A percentile compares a stretch with the other conserved stretches of the same genome.
Evolutionary conservation across 2,329 filamentous ascomycete species (phyloP).

Genomic region (Hypoxylon sp.): DNA sequence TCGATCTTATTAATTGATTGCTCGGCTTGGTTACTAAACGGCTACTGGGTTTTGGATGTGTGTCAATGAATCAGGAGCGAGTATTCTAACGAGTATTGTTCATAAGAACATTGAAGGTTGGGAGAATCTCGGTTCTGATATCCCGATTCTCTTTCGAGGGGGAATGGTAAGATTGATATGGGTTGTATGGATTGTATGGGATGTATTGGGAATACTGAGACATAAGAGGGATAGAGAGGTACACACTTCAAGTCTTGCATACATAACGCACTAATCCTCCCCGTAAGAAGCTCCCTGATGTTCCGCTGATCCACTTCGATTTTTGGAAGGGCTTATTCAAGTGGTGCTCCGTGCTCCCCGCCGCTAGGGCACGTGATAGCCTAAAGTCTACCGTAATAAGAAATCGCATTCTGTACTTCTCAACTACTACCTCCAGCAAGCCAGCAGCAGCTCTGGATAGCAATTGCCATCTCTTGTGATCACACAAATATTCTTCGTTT

Average conservation of each 20-base stretch:
- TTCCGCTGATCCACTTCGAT: conserved; percentile 35
- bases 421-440: neutral
- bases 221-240: conserved; percentile 34
- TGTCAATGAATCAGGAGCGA: conserved; percentile 18
- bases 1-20: conserved; percentile 26
- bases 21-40: conserved; percentile 10
- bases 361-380: conserved; percentile 36
- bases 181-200: conserved; percentile 2
- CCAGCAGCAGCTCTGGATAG: neutral
- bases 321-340: conserved; percentile 26
- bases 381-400: conserved; percentile 29
- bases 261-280: conserved; percentile 16
- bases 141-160: conserved; percentile 27
- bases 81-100: conserved; percentile 15
- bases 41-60: conserved; percentile 20
- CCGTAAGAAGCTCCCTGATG: conserved; percentile 26
- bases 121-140: conserved; percentile 24
- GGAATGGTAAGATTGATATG: conserved; percentile 39
- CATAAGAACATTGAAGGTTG: conserved; percentile 12
- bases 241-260: conserved; percentile 30
- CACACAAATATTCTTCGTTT: neutral
- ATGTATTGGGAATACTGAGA: conserved; percentile 33
- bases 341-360: conserved; percentile 33
- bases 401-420: conserved; percentile 3
- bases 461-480: neutral